Conservation (phyloP, 2,329 filamentous ascomycete species). For the Cladosporium sp. region DNA sequence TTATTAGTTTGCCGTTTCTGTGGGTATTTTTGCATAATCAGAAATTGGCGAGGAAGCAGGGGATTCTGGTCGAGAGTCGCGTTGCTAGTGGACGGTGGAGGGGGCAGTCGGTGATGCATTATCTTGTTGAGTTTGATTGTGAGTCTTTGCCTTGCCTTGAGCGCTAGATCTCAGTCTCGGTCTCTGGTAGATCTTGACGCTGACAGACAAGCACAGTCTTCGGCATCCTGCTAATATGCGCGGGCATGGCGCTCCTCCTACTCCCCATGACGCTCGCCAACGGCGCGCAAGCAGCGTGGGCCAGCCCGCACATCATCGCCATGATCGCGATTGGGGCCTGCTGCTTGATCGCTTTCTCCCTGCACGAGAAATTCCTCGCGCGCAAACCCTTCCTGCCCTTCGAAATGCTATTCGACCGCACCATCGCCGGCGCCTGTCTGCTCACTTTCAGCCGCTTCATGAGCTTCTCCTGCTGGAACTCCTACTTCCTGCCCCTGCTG, state of each 20-base stretch:
- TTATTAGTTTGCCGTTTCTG: slow-evolving; percentile 16
- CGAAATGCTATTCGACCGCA: slow-evolving; percentile 45
- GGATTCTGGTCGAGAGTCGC: slow-evolving; percentile 18
- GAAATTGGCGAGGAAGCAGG: slow-evolving; percentile 16
- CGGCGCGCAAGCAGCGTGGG: slow-evolving; percentile 14
- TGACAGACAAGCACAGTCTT: slow-evolving; percentile 7
- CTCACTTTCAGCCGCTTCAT: slow-evolving; percentile 36
- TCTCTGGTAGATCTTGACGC: too few species aligned
- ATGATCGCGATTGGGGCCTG: slow-evolving; percentile 34
- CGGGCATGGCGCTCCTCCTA: slow-evolving; percentile 42
- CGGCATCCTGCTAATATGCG: slow-evolving; percentile 14
- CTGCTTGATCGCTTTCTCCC: slow-evolving; percentile 37
- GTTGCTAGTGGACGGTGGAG: slow-evolving; percentile 13
- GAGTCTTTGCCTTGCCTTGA: slow-evolving; percentile 1
- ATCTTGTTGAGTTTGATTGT: slow-evolving; percentile 18
- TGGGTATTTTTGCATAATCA: slow-evolving; percentile 17
- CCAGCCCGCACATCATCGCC: slow-evolving; percentile 18
- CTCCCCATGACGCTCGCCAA: slow-evolving; percentile 15
- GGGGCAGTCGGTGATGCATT: slow-evolving; percentile 12
- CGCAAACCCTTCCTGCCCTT: slow-evolving; percentile 54
- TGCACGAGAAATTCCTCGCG: slow-evolving; percentile 55
- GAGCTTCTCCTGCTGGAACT: slow-evolving; percentile 33
- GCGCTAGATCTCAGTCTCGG: not conserved
- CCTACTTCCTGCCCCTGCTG: slow-evolving; percentile 37
- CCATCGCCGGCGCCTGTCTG: slow-evolving; percentile 42